Conservation (phyloP, 2,329 filamentous ascomycete genomes). For the Fusarium tupiense region DNA sequence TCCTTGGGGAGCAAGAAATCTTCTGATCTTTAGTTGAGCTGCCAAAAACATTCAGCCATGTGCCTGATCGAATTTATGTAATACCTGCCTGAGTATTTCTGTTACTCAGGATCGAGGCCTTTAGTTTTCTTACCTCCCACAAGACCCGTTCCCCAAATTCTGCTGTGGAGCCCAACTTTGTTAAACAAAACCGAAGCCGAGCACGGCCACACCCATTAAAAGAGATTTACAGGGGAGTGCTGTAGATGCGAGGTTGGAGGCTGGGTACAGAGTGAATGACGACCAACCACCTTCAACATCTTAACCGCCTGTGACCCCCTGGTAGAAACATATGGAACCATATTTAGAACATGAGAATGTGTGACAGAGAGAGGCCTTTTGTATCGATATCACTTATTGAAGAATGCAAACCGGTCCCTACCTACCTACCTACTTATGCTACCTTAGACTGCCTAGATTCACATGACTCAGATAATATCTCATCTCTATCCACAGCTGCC, state of each 20-base stretch:
- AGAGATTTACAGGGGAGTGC: conserved; percentile 22
- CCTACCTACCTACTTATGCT: neutral
- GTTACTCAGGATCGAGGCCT: neutral
- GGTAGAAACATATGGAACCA: conserved; percentile 12
- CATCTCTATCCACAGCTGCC: conserved; percentile 10
- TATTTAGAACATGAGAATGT: conserved; percentile 1
- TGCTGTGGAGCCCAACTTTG: conserved; percentile 15
- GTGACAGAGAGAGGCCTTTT: neutral
- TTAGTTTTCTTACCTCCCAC: neutral
- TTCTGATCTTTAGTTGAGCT: too few species aligned
- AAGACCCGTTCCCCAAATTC: conserved; percentile 10
- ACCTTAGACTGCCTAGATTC: neutral
- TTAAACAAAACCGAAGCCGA: conserved; percentile 12
- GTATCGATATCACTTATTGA: neutral
- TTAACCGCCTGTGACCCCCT: conserved; percentile 29
- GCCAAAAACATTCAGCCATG: neutral
- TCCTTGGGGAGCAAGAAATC: neutral
- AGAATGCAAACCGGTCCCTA: neutral
- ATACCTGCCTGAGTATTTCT: neutral
- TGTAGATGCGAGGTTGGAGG: conserved; percentile 15
- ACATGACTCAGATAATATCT: conserved; percentile 13
- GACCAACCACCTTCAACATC: conserved; percentile 29
- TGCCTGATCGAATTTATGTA: neutral
- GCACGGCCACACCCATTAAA: conserved; percentile 1
- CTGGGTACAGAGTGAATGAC: conserved; percentile 9